Conservation (phyloP, 164 flowering plant species). For the Echeveria elegans region DNA sequence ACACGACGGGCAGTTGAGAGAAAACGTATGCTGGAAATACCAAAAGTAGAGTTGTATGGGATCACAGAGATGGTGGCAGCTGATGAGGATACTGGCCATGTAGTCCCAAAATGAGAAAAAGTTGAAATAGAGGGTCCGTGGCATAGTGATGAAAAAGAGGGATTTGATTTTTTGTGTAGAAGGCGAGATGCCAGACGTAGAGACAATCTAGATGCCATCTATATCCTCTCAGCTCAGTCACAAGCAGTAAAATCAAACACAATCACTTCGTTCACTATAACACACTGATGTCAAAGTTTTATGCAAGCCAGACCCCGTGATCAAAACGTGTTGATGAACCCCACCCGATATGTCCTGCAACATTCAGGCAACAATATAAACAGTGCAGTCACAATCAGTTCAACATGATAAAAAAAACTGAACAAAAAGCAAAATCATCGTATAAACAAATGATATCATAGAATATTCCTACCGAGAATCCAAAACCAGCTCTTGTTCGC, state of each 20-base stretch:
- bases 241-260: constrained; percentile 19
- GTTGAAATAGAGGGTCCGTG: constrained; percentile 9
- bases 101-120: constrained; percentile 11
- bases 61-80: background rate
- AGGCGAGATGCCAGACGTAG: constrained; percentile 9
- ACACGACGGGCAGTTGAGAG: constrained; percentile 34
- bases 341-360: background rate
- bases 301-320: no score
- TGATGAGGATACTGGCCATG: constrained; percentile 1
- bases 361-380: background rate
- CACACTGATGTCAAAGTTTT: constrained; percentile 19
- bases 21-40: constrained; percentile 22
- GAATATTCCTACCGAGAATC: background rate
- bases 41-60: constrained; percentile 9
- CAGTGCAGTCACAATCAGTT: background rate
- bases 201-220: constrained; percentile 21
- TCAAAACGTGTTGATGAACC: background rate
- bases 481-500: background rate
- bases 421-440: background rate
- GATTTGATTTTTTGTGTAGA: background rate
- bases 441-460: background rate
- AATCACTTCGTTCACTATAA: constrained; percentile 14
- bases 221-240: background rate
- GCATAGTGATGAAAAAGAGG: background rate
- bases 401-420: background rate